Evolutionary conservation across 2,329 filamentous ascomycete species (phyloP).

Genomic region (Colletotrichum coccodes): DNA sequence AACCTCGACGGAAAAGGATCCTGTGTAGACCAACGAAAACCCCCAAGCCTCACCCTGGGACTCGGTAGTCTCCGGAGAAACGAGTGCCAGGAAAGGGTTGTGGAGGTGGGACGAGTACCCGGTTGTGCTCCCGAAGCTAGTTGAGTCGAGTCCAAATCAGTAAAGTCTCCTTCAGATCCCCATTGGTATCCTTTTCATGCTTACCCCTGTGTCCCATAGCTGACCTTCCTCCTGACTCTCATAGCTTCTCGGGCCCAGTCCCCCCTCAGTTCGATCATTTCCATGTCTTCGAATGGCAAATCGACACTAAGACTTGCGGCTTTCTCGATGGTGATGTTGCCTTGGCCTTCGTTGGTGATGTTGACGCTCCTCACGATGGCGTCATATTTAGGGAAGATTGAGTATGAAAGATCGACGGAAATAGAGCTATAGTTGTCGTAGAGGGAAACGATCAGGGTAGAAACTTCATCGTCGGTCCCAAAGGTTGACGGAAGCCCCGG

Average conservation of each 20-base stretch:
- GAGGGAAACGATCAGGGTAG: conserved; percentile 66
- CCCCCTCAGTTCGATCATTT: conserved; percentile 70
- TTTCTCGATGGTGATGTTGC: conserved; percentile 63
- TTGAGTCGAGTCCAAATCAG: conserved; percentile 42
- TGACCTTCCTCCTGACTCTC: conserved; percentile 62
- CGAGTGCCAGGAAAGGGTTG: conserved; percentile 71
- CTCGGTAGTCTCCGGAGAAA: conserved; percentile 67
- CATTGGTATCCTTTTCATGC: conserved; percentile 15
- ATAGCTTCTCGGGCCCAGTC: conserved; percentile 72
- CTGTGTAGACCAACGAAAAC: conserved; percentile 72
- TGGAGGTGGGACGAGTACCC: conserved; percentile 73
- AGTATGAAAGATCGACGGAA: conserved; percentile 69
- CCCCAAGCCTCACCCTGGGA: conserved; percentile 70
- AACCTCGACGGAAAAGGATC: conserved; percentile 70
- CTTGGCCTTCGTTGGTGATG: conserved; percentile 67
- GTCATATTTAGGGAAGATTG: conserved; percentile 70
- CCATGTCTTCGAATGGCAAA: conserved; percentile 67
- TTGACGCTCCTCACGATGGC: conserved; percentile 70
- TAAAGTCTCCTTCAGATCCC: accelerated
- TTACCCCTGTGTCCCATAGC: conserved; percentile 65
- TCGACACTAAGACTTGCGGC: conserved; percentile 71
- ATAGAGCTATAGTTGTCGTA: conserved; percentile 69
- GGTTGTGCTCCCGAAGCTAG: conserved; percentile 69
- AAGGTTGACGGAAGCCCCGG: conserved; percentile 69
- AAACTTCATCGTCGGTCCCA: conserved; percentile 63